These are phyloP conservation scores for Trichoderma atroviride DNA, from an alignment of 2,329 filamentous ascomycete species.

Conservation along the genomic window DNA sequence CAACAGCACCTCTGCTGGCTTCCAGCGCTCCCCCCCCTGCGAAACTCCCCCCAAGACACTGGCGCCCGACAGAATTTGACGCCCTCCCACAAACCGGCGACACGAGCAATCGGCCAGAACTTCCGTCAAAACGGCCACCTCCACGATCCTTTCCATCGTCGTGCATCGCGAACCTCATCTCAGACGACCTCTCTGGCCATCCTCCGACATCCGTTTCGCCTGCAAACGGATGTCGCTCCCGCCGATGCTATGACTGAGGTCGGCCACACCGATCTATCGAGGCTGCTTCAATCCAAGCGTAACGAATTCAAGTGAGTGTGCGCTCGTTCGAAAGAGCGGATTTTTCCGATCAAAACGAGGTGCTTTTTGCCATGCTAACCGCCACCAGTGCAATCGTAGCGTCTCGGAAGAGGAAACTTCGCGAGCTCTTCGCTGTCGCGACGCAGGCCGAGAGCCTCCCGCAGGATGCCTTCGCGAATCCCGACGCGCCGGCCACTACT, in stretches of 20 bases:
- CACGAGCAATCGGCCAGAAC: constrained; percentile 35
- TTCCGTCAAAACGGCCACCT: constrained; percentile 39
- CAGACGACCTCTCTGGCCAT: constrained; percentile 32
- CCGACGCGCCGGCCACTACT: constrained; percentile 58
- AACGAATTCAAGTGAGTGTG: constrained; percentile 61
- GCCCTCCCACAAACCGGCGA: constrained; percentile 37
- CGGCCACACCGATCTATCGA: constrained; percentile 65
- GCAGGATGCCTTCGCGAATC: constrained; percentile 58
- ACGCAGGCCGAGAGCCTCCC: constrained; percentile 67
- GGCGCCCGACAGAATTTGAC: constrained; percentile 41
- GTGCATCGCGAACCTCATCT: constrained; percentile 37
- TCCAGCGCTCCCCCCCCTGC: constrained; percentile 24
- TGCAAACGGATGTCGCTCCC: constrained; percentile 70
- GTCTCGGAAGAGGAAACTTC: constrained; percentile 88
- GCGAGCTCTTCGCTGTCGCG: constrained; percentile 81
- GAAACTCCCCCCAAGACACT: constrained; percentile 28
- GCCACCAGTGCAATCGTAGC: constrained; percentile 67
- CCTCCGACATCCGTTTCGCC: constrained; percentile 58
- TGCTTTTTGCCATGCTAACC: constrained; percentile 49
- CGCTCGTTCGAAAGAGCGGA: constrained; percentile 49
- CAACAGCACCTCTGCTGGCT: constrained; percentile 20
- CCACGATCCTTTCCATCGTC: constrained; percentile 39
- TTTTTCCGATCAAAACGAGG: constrained; percentile 55
- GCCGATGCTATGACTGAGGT: constrained; percentile 73
- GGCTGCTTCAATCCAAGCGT: constrained; percentile 67